Conservation (phyloP, 1,139 yeast genomes). For the Saccharomyces hybrid region DNA sequence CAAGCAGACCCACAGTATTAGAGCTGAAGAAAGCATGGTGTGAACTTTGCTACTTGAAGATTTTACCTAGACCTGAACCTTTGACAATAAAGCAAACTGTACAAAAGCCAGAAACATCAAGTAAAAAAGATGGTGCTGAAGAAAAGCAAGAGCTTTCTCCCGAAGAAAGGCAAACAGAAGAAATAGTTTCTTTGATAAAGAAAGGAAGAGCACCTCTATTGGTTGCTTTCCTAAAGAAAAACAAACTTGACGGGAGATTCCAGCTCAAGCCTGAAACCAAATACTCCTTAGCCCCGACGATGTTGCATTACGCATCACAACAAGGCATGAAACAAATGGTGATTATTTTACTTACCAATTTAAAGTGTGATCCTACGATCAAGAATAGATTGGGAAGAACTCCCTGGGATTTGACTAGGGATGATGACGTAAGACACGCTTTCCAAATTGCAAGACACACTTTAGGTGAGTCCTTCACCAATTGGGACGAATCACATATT, state of each 20-base stretch:
- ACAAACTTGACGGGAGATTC: slow-evolving; percentile 47
- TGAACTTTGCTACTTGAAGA: slow-evolving; percentile 53
- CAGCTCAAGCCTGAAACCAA: slow-evolving; percentile 46
- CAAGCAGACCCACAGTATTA: slow-evolving; percentile 75
- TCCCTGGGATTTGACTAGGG: slow-evolving; percentile 50
- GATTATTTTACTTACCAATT: slow-evolving; percentile 49
- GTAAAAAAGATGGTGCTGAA: slow-evolving; percentile 11
- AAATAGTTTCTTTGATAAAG: slow-evolving; percentile 51
- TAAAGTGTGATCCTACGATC: slow-evolving; percentile 65
- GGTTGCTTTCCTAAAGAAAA: slow-evolving; percentile 50
- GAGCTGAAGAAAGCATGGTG: slow-evolving; percentile 85
- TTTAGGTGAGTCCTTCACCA: slow-evolving; percentile 60
- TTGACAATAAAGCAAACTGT: slow-evolving; percentile 27
- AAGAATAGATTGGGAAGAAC: slow-evolving; percentile 50
- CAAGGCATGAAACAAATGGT: slow-evolving; percentile 64
- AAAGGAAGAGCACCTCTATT: slow-evolving; percentile 75
- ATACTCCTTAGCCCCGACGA: slow-evolving; percentile 56
- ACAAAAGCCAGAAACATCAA: slow-evolving; percentile 5
- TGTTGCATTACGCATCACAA: slow-evolving; percentile 71
- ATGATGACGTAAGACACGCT: slow-evolving; percentile 40
- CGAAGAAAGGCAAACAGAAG: slow-evolving; percentile 42
- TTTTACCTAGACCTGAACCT: slow-evolving; percentile 49
- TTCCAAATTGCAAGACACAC: slow-evolving; percentile 63
- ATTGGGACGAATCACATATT: slow-evolving; percentile 65
- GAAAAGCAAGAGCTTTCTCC: slow-evolving; percentile 18